phyloP scores from a whole-genome alignment of 75 land plant genomes.

The Cupressus sempervirens region DNA sequence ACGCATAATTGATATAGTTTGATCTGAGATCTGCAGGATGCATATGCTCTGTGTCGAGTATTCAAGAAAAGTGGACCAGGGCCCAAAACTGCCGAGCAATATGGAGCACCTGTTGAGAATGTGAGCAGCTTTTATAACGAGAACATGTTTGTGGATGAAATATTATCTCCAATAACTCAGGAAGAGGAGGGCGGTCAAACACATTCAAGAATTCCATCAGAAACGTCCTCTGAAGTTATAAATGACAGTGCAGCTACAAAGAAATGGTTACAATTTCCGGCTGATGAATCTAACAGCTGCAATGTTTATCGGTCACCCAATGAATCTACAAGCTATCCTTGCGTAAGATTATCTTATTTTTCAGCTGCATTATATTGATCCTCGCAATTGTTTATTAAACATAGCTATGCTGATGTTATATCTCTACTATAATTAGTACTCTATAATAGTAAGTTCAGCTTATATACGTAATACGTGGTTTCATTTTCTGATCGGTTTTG shows the following conservation, averaged over 20 bases:
- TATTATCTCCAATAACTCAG: background rate
- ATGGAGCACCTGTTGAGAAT: conserved; percentile 25
- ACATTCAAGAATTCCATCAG: background rate
- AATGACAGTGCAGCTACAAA: background rate
- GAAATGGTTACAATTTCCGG: background rate
- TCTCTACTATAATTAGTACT: background rate
- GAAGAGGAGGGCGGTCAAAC: background rate
- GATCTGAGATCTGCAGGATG: conserved; percentile 39
- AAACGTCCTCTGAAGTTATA: conserved; percentile 4
- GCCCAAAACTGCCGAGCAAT: conserved; percentile 46
- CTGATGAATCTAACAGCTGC: background rate
- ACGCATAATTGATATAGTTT: background rate
- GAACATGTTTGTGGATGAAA: background rate
- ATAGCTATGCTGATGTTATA: too few species aligned
- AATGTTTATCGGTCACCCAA: background rate
- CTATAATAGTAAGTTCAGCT: background rate
- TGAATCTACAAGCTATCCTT: background rate
- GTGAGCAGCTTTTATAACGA: background rate
- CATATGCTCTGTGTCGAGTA: conserved; percentile 71
- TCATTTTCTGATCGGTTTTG: background rate
- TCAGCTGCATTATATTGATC: too few species aligned
- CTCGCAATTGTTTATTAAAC: too few species aligned
- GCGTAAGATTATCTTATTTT: background rate
- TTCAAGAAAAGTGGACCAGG: conserved; percentile 63
- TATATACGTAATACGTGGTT: background rate